Evolutionary conservation across 345 rosid genomes (phyloP), one percentile per base, ranked within the genome.

Genomic region (Populus davidiana): DNA sequence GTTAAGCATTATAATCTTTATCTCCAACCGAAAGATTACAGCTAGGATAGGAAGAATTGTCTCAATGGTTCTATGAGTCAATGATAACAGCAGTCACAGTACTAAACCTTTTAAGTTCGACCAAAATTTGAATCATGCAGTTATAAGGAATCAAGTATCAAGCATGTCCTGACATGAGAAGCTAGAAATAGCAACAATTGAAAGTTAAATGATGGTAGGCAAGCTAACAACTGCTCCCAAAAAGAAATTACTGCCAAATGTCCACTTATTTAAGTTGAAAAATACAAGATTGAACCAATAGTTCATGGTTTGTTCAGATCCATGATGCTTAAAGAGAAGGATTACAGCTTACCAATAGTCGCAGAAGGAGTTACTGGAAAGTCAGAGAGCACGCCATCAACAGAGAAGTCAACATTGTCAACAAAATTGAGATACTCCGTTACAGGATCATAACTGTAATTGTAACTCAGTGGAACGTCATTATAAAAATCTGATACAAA

Each of bases 321-420:
- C 5, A 23, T 67, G 41, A 16, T 33, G 54, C 47, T 52, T 56
- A 39, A 20, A 18, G 43, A 50, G 71, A 54, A 64, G 41, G 36
- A 64, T 62, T 59, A 67, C 54, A 50, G 70, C 84, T 82, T 66
- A 93, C 99, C 90, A 71, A 83, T 80, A 63, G 98, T 93, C 3
- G 71, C 91, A 6, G 98, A 89, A 47, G 96, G 88, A 50, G 97
- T 91, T 54, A 91, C 79, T 21, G 99, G 98, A 82, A 93, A 96
- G 86, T 96, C 98, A 71, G 97, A 79, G 74, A 96, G 78, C 61
- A 96, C 77, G 35, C 99, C 98, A 83, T 96, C 99, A 78, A 93
- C 97, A 25, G 98, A 88, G 85, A 96, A 93, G 38, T 82, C 80
- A 6, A 93, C 97, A 78, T 91, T 91, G 89, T 96, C 90, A 27